These are phyloP conservation scores for Pythium coloratum DNA, from an alignment of 352 stramenopile genomes.

Conservation along the genomic window DNA sequence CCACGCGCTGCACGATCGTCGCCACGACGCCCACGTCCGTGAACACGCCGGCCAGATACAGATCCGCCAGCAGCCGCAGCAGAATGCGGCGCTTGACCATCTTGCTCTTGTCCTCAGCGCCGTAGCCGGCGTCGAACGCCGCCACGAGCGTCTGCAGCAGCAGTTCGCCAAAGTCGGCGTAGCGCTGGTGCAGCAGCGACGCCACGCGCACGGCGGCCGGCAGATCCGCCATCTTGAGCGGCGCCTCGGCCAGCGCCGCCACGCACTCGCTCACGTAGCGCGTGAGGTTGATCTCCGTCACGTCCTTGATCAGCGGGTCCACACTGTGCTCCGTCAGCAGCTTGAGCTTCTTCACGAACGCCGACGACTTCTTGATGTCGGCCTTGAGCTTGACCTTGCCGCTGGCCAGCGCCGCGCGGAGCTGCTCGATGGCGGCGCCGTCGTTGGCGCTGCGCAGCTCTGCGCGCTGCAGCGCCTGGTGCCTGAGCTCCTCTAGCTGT, in stretches of 20 bases:
- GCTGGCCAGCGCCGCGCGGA: slow-evolving; percentile 79
- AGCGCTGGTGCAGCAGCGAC: slow-evolving; percentile 91
- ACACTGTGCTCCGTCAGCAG: slow-evolving; percentile 71
- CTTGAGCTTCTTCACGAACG: slow-evolving; percentile 97
- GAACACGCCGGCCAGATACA: slow-evolving; percentile 80
- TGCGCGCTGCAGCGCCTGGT: slow-evolving; percentile 30
- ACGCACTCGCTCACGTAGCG: slow-evolving; percentile 96
- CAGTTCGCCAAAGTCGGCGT: slow-evolving; percentile 82
- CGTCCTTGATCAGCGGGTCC: slow-evolving; percentile 82
- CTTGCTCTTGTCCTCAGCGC: slow-evolving; percentile 71
- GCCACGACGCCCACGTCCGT: slow-evolving; percentile 72
- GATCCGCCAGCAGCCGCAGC: slow-evolving; percentile 79
- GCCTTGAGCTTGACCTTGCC: slow-evolving; percentile 94
- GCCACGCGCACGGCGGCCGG: slow-evolving; percentile 81
- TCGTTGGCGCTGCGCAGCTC: slow-evolving; percentile 65
- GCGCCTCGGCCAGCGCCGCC: slow-evolving; percentile 80
- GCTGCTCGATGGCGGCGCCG: slow-evolving; percentile 36
- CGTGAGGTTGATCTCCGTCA: slow-evolving; percentile 91
- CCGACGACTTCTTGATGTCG: slow-evolving; percentile 98
- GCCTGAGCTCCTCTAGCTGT: slow-evolving; percentile 52
- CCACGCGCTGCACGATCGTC: slow-evolving; percentile 82
- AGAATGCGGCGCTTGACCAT: slow-evolving; percentile 73
- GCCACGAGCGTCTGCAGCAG: slow-evolving; percentile 58
- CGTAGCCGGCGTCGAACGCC: slow-evolving; percentile 58
- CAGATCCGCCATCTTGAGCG: slow-evolving; percentile 88